A percentile compares a stretch with the other conserved stretches of the same genome.
Conservation (phyloP, 805 yeast species). For the Cyberlindnera bimundalis region DNA sequence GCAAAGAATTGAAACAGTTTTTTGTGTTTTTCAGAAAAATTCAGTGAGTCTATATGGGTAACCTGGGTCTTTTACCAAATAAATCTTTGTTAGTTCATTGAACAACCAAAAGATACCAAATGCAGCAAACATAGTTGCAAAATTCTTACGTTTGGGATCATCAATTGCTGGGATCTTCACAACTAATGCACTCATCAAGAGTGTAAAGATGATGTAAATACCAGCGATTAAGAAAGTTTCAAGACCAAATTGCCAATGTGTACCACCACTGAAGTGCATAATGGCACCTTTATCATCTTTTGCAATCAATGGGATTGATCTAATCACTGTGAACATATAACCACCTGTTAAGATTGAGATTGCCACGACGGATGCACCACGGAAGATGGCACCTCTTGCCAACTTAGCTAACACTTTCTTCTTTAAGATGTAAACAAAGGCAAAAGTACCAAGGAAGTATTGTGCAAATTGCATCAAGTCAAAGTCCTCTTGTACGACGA, state of each 20-base stretch:
- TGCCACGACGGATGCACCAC: constrained; percentile 35
- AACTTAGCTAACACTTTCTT: constrained; percentile 39
- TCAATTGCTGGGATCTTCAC: constrained; percentile 31
- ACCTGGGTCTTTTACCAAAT: constrained; percentile 20
- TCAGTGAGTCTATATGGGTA: constrained; percentile 20
- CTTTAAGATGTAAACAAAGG: constrained; percentile 44
- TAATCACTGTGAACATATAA: constrained; percentile 57
- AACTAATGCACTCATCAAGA: constrained; percentile 39
- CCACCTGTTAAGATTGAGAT: constrained; percentile 55
- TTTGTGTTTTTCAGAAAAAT: constrained; percentile 3
- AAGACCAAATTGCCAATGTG: constrained; percentile 65
- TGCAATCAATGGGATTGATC: constrained; percentile 61
- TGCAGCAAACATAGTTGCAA: constrained; percentile 8
- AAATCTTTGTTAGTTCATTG: constrained; percentile 20
- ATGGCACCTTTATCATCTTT: constrained; percentile 46
- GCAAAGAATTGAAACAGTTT: no score
- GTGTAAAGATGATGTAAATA: constrained; percentile 47
- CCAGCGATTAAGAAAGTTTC: constrained; percentile 54
- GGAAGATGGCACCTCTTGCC: constrained; percentile 26
- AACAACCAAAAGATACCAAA: constrained; percentile 21
- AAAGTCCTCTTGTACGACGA: constrained; percentile 42
- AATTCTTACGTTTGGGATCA: constrained; percentile 11
- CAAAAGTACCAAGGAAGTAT: constrained; percentile 45
- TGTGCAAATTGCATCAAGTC: constrained; percentile 39
- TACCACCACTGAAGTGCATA: constrained; percentile 61